Evolutionary conservation across 2,329 filamentous ascomycete species (phyloP), one percentile per base, ranked within the genome.

Genomic region (Venturia aucupariae): DNA sequence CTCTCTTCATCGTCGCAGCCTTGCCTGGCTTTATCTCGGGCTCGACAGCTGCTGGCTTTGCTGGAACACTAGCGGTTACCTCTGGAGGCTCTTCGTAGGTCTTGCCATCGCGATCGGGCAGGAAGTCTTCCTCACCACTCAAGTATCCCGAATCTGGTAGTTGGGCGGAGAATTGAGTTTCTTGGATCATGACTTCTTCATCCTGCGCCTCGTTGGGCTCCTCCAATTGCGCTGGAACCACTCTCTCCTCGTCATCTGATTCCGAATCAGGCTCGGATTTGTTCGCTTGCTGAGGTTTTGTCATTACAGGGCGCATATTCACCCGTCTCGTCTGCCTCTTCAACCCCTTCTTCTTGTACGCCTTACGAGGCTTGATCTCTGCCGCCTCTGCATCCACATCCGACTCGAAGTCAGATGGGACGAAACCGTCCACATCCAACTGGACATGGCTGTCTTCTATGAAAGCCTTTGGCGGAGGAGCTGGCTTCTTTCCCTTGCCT

Each of bases 291-390:
- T 63, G 27, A 46, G 64, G 63, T 64, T 73, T 75, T 51, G 62
- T 64, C 42, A 69, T 68, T 46, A 73, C 71, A 5, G 76, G 77
- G 39, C 75, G 74, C 73, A 78, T 75, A 66, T 86, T 91, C 64
- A 84, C 81, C 60, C 81, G 79, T 67, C 86, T 81, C 3, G 90
- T 93, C 64, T 89, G 90, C 66, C 90, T 81, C 79, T 94, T 94
- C 72, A 90, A 83, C 0, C 89, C 90, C 78, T 90, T 90, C 82
- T 94, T 94, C 80, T 92, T 93, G 79, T 83, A 93, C 1, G 84
- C 75, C 63, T 81, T 84, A 44, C 86, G 73, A 2, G 86, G 86
- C 67, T 83, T 79, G n/a, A 22, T 48, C n/a, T 64, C 63, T 46
- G 32, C 55, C 2, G 57, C 63, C n/a, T 75, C 72, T 3, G 72